Evolutionary conservation across 1,139 yeast species (phyloP), one percentile per base, ranked within the genome.

Genomic region (Pichia inconspicua): DNA sequence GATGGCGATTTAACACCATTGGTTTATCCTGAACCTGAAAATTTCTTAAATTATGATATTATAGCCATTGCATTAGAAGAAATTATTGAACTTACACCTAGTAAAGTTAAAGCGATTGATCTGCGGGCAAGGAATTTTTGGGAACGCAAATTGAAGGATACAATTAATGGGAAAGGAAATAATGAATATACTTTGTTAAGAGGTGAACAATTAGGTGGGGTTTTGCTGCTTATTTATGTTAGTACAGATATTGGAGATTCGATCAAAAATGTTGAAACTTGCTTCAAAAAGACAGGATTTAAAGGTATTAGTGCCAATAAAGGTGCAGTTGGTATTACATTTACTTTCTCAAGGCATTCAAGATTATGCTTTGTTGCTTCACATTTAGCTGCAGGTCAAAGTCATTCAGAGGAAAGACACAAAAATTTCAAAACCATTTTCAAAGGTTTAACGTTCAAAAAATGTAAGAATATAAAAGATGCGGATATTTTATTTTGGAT

Each of bases 231-330:
- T 62, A 68, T 90, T 45, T 89, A 82, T 63, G 82, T 82, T 11
- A 47, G 43, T 19, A 78, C 79, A 50, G 70, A 79, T 1, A 80
- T 83, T 55, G 73, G 84, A 17, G 69, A 73, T 22, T 70, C 78
- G 53, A 81, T 94, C 31, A 83, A 82, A 38, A 82, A 82, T 55
- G 80, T 87, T 19, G 86, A 82, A 62, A 85, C 95, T 22, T 72
- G 85, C 15, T 75, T 78, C 39, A 92, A 88, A 58, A 92, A 92
- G 58, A 92, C 98, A 0, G 99, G 99, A 0, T 73, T 92, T 45
- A 95, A 96, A 35, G 97, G 97, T 11, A 79, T 87, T 55, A 84
- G 96, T 46, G 97, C 97, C 22, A 92, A 92, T 61, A 92, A 92
- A 66, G 99, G 99, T 32, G 97, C 92, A 1, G 84, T 90, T 48